These are phyloP conservation scores for Achlya hypogyna DNA, from an alignment of 352 stramenopile species.

Conservation along the genomic window DNA sequence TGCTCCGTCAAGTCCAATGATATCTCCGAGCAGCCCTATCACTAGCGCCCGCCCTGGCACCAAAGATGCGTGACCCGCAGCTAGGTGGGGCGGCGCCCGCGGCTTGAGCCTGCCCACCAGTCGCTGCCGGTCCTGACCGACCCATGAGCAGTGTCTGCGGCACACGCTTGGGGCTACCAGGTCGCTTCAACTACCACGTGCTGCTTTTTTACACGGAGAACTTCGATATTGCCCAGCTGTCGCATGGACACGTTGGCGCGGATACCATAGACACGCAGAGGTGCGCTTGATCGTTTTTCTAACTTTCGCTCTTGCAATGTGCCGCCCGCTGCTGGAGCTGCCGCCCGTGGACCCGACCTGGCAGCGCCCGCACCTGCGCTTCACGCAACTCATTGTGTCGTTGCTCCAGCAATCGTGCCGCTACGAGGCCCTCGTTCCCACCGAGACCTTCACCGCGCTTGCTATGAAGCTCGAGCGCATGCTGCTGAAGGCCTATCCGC, in stretches of 20 bases:
- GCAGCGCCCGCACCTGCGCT: neutral
- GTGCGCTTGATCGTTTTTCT: neutral
- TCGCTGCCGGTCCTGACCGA: too few relatives aligned
- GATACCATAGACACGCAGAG: neutral
- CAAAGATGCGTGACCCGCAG: too few relatives aligned
- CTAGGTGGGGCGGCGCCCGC: too few relatives aligned
- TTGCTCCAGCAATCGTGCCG: neutral
- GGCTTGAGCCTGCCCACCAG: too few relatives aligned
- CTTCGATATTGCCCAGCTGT: neutral
- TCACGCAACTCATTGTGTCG: neutral
- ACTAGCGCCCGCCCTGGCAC: too few relatives aligned
- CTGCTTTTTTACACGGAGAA: neutral
- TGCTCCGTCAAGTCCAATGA: too few relatives aligned
- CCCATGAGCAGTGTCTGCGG: too few relatives aligned
- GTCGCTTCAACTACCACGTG: neutral
- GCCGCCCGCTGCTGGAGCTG: neutral
- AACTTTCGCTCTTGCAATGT: neutral
- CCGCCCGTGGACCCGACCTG: neutral
- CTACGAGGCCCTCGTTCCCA: neutral
- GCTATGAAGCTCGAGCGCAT: constrained; percentile 4
- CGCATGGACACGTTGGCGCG: neutral
- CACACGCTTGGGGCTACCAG: too few relatives aligned
- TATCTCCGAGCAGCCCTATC: too few relatives aligned
- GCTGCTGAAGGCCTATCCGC: neutral
- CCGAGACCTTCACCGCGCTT: neutral